These are phyloP conservation scores for Nicotiana knightiana DNA, from an alignment of 257 asterid species.

Conservation along the genomic window DNA sequence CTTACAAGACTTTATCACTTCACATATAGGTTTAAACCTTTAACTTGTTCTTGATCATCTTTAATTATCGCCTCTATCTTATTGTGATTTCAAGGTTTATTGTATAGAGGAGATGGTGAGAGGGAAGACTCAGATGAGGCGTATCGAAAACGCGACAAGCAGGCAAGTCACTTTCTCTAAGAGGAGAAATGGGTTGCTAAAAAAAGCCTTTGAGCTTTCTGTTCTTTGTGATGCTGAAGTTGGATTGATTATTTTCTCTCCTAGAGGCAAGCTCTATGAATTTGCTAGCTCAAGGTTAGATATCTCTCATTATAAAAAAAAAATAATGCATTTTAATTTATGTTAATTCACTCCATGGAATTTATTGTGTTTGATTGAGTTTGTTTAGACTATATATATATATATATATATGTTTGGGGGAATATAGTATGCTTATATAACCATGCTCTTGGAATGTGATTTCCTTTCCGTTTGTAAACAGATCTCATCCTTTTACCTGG, in stretches of 20 bases:
- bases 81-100: no score
- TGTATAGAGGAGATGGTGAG: conserved; percentile 40
- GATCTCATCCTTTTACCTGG: neutral
- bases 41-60: no score
- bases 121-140: conserved; percentile 91
- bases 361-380: neutral
- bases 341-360: no score
- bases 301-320: neutral
- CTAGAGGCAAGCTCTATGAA: conserved; percentile 72
- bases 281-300: conserved; percentile 68
- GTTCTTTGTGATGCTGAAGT: conserved; percentile 88
- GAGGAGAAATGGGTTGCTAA: conserved; percentile 73
- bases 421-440: no score
- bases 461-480: neutral
- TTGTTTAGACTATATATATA: no score
- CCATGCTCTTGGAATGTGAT: neutral
- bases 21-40: neutral
- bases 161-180: conserved; percentile 90
- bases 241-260: conserved; percentile 68
- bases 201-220: conserved; percentile 79
- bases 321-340: no score
- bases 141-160: conserved; percentile 84
- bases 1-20: neutral
- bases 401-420: no score
- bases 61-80: no score